These are phyloP conservation scores for Alternaria infectoria DNA, from an alignment of 2,329 filamentous ascomycete genomes.

Conservation along the genomic window DNA sequence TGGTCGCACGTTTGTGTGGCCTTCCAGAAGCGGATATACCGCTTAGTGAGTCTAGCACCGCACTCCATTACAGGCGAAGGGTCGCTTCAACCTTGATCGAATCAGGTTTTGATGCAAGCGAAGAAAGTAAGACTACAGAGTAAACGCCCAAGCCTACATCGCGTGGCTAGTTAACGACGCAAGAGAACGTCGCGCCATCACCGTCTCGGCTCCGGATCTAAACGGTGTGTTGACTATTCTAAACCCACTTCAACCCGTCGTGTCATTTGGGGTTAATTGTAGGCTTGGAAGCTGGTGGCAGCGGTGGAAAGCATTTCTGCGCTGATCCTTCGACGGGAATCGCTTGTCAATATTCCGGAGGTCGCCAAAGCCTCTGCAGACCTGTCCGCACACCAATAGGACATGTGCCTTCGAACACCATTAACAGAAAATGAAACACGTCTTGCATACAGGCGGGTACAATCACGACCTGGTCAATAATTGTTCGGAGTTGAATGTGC, in stretches of 20 bases:
- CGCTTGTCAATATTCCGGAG: not conserved
- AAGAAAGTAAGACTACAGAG: not conserved
- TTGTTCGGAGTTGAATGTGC: constrained; percentile 11
- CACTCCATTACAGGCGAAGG: not conserved
- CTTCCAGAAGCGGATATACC: constrained; percentile 37
- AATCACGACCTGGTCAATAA: constrained; percentile 24
- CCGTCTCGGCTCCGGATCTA: not conserved
- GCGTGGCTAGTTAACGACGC: not conserved
- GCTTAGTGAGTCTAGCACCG: constrained; percentile 1
- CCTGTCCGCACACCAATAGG: constrained; percentile 29
- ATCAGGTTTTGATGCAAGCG: not conserved
- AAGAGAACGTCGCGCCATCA: not conserved
- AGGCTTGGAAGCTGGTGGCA: constrained; percentile 1
- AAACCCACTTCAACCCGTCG: not conserved
- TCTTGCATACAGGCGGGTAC: constrained; percentile 22
- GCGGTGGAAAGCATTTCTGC: constrained; percentile 30
- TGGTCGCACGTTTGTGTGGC: constrained; percentile 18
- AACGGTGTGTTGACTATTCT: not conserved
- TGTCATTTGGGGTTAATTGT: not conserved
- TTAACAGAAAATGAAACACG: constrained; percentile 26
- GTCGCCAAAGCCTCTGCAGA: constrained; percentile 16
- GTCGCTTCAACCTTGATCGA: not conserved
- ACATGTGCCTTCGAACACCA: constrained; percentile 6
- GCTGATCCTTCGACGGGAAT: constrained; percentile 36
- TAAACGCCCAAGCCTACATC: not conserved